These are phyloP conservation scores for Dicorynia guianensis DNA, from an alignment of 306 rosid genomes.

Conservation along the genomic window DNA sequence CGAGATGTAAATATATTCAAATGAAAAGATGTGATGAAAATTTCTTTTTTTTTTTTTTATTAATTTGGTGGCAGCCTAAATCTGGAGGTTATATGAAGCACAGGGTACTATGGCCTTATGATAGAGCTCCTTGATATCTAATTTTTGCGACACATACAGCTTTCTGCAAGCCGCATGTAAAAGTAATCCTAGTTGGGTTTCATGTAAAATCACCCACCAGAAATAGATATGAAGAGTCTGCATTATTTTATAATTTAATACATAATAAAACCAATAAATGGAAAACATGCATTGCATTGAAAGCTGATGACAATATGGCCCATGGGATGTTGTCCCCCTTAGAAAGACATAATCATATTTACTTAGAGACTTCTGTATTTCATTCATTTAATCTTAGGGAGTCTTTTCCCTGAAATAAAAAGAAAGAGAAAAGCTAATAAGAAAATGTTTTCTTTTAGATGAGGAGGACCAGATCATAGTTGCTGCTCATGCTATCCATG, in stretches of 20 bases:
- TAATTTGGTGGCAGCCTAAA: not conserved
- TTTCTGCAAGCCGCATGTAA: conserved; percentile 23
- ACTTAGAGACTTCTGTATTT: conserved; percentile 18
- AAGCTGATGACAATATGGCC: conserved; percentile 28
- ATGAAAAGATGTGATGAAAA: not conserved
- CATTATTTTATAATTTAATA: conserved; percentile 13
- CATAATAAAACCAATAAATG: not conserved
- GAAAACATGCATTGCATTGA: not conserved
- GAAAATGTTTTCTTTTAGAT: conserved; percentile 56
- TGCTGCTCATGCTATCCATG: conserved; percentile 85
- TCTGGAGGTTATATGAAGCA: not conserved
- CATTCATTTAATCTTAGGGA: conserved; percentile 24
- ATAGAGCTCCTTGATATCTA: not conserved
- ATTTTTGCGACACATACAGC: not conserved
- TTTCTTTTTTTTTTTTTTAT: not conserved
- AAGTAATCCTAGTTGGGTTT: not conserved
- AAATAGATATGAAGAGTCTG: not conserved
- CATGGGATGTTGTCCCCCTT: not conserved
- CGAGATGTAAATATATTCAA: not conserved
- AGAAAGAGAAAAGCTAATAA: conserved; percentile 39
- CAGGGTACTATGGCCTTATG: not conserved
- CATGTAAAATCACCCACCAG: not conserved
- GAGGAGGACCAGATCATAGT: conserved; percentile 90
- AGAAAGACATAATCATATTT: conserved; percentile 21
- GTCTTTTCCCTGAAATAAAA: conserved; percentile 20